Base-by-base conservation (phyloP, 495 filamentous ascomycete species). In the Delitschia confertaspora region DNA sequence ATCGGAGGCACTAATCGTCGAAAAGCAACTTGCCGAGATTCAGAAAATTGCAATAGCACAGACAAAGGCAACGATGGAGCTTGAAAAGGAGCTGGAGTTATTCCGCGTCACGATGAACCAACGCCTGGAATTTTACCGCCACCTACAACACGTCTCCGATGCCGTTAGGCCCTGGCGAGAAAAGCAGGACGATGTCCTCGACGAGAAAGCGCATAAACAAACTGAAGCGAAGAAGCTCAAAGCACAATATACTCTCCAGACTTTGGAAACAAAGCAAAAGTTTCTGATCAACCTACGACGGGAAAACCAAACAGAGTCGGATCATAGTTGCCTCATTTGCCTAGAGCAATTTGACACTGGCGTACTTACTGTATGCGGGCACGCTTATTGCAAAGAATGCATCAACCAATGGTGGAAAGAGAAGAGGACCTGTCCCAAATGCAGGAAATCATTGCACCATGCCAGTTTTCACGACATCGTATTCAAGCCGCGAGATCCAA, bases 361-460 rank as follows among this genome's bases (percentile, higher is more conserved):
- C 31, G 80, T 88, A 21, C 67, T 98, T 55, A 95, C 89, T 1
- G 72, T 81, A 2, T 98, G 89, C 61, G 89, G 89, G 0, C 89
- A 98, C 34, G 76, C 82, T 43, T 95, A 83, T 55, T 95, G 89
- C 65, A 83, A 79, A 42, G 82, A 83, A 23, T 98, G 91, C 61
- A 76, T 95, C 21, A 64, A 66, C 3, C 41, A 74, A 6, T 98
- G 91, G 89, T 83, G 57, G 60, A 50, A 38, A 3, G 5, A 39
- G 7, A 52, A 65, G 33, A 53, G 58, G 10, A 64, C 39, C 6
- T 67, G 64, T 38, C 62, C 64, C 4, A 68, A 82, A 2, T 96
- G 89, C 70, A 93, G 89, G 47, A 69, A 66, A 33, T 63, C 68
- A 0, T 63, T 95, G 6, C 68, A 65, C 18, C 42, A 55, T 1